Base-by-base conservation (phyloP, 1,284 basidiomycete species). In the Papiliotrema fonsecae region DNA sequence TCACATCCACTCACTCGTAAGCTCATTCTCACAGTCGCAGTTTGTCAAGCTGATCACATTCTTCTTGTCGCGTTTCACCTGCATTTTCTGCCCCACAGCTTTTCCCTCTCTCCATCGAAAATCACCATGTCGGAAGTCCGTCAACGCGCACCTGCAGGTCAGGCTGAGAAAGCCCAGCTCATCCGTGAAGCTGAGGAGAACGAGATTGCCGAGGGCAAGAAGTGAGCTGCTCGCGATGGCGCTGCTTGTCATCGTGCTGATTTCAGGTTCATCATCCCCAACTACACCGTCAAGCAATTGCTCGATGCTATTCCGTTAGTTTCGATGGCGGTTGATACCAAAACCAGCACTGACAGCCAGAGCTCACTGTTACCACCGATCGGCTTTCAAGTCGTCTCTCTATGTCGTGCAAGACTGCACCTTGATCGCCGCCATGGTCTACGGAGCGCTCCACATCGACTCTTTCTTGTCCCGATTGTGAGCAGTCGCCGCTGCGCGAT, bases 301-400 rank as follows among this genome's bases (percentile, higher is more conserved):
- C 80, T 97, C 46, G 83, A 82, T 47, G 82, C 82, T 25, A 96
- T 97, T 69, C 93, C 91, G 88, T 91, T 67, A 62, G 72, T 67
- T 16, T 30, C 13, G 18, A 7, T 18, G 27, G 9, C 6, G 18
- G 2, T 22, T 19, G 45, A n/a, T 49, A 52, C 36, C 9, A 25
- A 2, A 34, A 41, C 2, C 54, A 11, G 22, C 21, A 34, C 22
- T 31, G 42, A n/a, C 45, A 54, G 40, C 22, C 59, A 91, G 91
- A 11, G 70, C 86, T 5, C 91, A 94, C 76, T 97, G 94, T 78
- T 91, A 86, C 76, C 80, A 96, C 77, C 87, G 96, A 57, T 94
- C 89, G 1, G 86, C 90, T 1, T 61, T 94, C 67, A 79, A 79
- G 67, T 94, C 92, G 22, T 84, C 82, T n/a, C 62, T 81, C 52